Percentiles rank a stretch among this genome's conserved stretches.
Evolutionary conservation across 2,329 filamentous ascomycete species (phyloP).

Genomic region (Clarireedia paspali): DNA sequence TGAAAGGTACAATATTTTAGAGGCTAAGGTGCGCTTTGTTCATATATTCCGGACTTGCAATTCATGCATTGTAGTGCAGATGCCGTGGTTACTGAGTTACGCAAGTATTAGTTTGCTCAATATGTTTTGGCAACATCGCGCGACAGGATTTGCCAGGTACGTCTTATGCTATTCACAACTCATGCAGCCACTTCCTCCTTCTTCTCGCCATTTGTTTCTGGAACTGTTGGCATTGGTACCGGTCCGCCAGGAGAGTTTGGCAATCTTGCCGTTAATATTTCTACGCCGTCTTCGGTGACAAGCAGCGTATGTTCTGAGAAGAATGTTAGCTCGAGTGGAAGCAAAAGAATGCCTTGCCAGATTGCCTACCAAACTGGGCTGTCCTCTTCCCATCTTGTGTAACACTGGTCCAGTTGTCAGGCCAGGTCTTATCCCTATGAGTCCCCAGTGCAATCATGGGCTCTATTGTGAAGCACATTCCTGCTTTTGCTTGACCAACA

Average conservation of each 20-base stretch:
- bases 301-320: constrained; percentile 69
- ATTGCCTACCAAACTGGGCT: constrained; percentile 75
- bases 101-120: neutral
- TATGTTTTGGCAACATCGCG: neutral
- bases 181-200: constrained; percentile 3
- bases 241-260: constrained; percentile 66
- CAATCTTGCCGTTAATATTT: constrained; percentile 63
- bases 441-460: constrained; percentile 95
- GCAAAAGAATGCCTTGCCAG: neutral
- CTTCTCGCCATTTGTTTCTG: constrained; percentile 13
- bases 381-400: constrained; percentile 84
- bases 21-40: too few relatives aligned
- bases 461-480: constrained; percentile 99
- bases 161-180: neutral
- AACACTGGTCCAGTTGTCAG: constrained; percentile 96
- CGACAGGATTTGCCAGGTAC: neutral
- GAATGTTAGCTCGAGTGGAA: constrained; percentile 12
- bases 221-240: constrained; percentile 34
- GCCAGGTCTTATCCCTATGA: constrained; percentile 91
- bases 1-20: too few relatives aligned
- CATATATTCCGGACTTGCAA: neutral
- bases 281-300: constrained; percentile 75
- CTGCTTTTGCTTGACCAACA: constrained; percentile 84
- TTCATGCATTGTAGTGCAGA: neutral
- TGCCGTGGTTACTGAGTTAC: neutral